Percentiles rank a stretch among this genome's conserved stretches.
Evolutionary conservation across 352 stramenopile species (phyloP).

Genomic region (Phytophthora podocarpi): DNA sequence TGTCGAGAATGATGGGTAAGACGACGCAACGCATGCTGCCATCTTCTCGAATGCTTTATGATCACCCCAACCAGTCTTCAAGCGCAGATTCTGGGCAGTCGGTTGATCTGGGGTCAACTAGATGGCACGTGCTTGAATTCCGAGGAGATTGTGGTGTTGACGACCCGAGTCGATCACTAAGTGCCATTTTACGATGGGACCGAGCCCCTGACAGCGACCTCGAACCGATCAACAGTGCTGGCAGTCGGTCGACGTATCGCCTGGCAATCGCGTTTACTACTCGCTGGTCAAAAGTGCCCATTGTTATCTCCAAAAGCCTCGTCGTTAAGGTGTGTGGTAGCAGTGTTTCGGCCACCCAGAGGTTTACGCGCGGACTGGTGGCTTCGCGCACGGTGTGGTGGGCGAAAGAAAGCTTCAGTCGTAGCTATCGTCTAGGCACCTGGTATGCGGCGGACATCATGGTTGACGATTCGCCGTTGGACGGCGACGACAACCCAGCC

Average conservation of each 20-base stretch:
- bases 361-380: conserved; percentile 54
- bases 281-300: conserved; percentile 47
- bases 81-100: neutral
- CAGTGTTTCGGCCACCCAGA: conserved; percentile 49
- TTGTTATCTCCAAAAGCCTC: conserved; percentile 75
- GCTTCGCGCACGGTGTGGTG: conserved; percentile 68
- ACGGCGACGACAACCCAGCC: conserved; percentile 5
- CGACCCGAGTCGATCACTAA: conserved; percentile 54
- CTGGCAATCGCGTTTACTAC: conserved; percentile 62
- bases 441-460: conserved; percentile 74
- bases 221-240: conserved; percentile 45
- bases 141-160: conserved; percentile 37
- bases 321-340: conserved; percentile 64
- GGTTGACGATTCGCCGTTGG: conserved; percentile 1
- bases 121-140: conserved; percentile 49
- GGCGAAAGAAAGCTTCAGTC: conserved; percentile 79
- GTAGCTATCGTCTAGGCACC: conserved; percentile 71
- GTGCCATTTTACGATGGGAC: conserved; percentile 65
- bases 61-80: conserved; percentile 16
- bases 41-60: conserved; percentile 31
- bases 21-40: conserved; percentile 49
- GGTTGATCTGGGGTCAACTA: conserved; percentile 12
- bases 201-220: conserved; percentile 18
- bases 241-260: conserved; percentile 62
- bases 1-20: conserved; percentile 43